Evolutionary conservation across 495 filamentous ascomycete species (phyloP), one percentile per base, ranked within the genome.

Genomic region (Lophiostoma macrostomum): DNA sequence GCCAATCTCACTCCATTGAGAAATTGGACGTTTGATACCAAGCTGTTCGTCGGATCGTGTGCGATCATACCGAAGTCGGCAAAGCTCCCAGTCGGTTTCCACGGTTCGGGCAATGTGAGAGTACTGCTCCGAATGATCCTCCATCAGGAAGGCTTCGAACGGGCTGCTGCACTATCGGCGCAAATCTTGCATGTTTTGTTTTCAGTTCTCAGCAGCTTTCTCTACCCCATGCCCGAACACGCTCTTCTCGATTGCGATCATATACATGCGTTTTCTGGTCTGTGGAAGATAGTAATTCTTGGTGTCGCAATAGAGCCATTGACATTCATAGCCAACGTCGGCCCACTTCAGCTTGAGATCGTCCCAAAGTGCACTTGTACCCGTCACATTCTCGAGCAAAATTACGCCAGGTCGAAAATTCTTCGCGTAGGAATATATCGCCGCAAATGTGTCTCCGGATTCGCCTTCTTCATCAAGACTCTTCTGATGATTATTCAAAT

Each of bases 231-330:
- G 38, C 1, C 64, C 46, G 40, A 76, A 69, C 0, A 63, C 50
- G 0, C 55, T 10, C 6, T 61, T 66, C 47, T 87, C 75, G 10
- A 89, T 58, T 22, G 80, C 82, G 24, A 89, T 67, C 65, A 91
- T 76, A 61, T 93, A 95, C 4, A 81, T 80, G 35, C 89, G 76
- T 27, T 73, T 72, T 0, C 89, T 73, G 4, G 89, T 95, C 30
- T 95, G 89, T 0, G 89, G 89, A 2, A 94, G 70, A 39, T 89
- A 90, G 62, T 77, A 91, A 0, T 86, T 61, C 63, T 91, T 93
- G 1, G 82, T 84, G 58, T 95, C 87, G 0, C 87, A 60, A 4
- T 65, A 52, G 4, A 64, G 25, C 12, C 67, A 70, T 4, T 56
- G 53, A 1, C 75, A 73, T 1, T 72, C 58, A 62, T 93, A 95